Conservation (phyloP, 2,329 filamentous ascomycete genomes). For the Elsinoe ampelina region DNA sequence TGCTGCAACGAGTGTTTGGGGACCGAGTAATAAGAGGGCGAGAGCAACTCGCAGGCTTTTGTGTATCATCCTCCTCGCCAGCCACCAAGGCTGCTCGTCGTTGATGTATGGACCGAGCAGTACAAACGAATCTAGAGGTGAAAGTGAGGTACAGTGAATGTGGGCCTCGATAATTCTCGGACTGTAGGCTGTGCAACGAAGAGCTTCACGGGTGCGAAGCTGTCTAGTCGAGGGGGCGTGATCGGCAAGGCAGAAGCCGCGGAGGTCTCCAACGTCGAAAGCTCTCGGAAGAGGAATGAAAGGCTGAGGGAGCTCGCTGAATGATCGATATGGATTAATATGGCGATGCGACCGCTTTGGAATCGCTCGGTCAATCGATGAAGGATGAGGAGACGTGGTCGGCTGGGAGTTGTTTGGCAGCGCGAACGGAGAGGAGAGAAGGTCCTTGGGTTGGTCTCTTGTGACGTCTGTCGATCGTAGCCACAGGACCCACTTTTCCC, state of each 20-base stretch:
- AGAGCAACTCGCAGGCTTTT: not conserved
- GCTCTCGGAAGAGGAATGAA: not conserved
- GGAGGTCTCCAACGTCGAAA: not conserved
- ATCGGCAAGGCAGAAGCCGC: constrained; percentile 2
- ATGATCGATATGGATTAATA: not conserved
- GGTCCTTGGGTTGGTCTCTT: too few species aligned
- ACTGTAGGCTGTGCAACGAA: not conserved
- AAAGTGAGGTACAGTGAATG: too few species aligned
- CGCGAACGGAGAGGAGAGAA: not conserved
- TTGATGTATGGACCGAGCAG: not conserved
- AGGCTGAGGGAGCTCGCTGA: not conserved
- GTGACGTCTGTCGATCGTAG: constrained; percentile 9
- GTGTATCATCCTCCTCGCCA: constrained; percentile 4
- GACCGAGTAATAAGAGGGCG: not conserved
- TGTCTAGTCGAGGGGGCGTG: not conserved
- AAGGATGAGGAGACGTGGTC: not conserved
- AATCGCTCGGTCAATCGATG: not conserved
- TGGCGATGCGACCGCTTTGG: not conserved
- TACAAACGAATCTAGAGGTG: too few species aligned
- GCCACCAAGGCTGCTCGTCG: not conserved
- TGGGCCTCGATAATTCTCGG: not conserved
- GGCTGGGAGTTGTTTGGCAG: not conserved
- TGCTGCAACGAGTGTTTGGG: not conserved
- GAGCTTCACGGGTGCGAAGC: too few species aligned
- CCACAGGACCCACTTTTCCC: not conserved